These are phyloP conservation scores for Anaeromyces robustus DNA, from an alignment of 192 early-diverging fungal genomes.

Conservation along the genomic window DNA sequence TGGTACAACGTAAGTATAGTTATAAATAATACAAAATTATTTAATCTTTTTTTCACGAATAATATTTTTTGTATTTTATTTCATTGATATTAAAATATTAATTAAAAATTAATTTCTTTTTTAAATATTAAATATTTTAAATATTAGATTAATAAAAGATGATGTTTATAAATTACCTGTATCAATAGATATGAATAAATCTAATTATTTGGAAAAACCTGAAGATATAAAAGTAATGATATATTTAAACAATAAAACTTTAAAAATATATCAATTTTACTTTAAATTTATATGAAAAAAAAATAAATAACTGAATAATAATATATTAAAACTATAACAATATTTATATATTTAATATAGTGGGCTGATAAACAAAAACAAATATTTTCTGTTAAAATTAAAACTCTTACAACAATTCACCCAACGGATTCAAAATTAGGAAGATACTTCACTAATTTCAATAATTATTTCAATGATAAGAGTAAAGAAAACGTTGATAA, in stretches of 20 bases:
- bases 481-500: not conserved
- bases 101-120: no score
- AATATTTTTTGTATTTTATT: no score
- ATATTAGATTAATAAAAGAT: not conserved
- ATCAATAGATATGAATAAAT: not conserved
- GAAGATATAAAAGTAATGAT: not conserved
- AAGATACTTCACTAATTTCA: not conserved
- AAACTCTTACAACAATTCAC: not conserved
- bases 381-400: not conserved
- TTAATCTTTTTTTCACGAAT: no score
- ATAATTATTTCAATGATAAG: not conserved
- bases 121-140: no score
- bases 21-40: no score
- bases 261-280: not conserved
- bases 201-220: not conserved
- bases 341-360: not conserved
- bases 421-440: not conserved
- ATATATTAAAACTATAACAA: not conserved
- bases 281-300: no score
- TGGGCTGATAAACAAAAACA: not conserved
- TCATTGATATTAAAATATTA: no score
- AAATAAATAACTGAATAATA: no score
- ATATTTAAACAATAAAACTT: no score
- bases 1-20: not conserved
- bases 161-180: not conserved